These are phyloP conservation scores for Clonostachys sp. DNA, from an alignment of 2,329 filamentous ascomycete genomes.

Conservation along the genomic window DNA sequence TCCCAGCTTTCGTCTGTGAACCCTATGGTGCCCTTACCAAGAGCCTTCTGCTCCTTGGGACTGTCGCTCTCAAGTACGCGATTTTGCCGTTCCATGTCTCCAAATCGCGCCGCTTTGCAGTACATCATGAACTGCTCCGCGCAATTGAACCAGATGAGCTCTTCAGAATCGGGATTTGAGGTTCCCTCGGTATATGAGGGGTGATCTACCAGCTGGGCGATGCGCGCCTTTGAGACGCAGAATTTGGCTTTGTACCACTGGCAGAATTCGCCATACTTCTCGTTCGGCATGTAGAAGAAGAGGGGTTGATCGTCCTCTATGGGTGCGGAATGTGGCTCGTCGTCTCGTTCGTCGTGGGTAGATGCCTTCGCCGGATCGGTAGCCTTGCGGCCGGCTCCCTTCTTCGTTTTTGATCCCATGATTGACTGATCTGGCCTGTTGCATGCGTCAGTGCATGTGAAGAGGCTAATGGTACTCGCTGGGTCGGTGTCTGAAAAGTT, in stretches of 20 bases:
- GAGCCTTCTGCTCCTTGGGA: conserved; percentile 19
- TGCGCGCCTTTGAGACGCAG: conserved; percentile 15
- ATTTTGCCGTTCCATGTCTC: conserved; percentile 14
- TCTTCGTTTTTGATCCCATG: too few species aligned
- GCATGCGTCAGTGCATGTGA: too few species aligned
- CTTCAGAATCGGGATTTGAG: not conserved
- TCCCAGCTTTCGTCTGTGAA: conserved; percentile 21
- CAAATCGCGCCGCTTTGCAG: conserved; percentile 29
- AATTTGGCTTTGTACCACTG: conserved; percentile 25
- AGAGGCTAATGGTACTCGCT: too few species aligned
- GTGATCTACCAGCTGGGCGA: conserved; percentile 17
- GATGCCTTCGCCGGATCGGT: too few species aligned
- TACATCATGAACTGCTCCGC: conserved; percentile 37
- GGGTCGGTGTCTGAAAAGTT: too few species aligned
- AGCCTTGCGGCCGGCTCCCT: too few species aligned
- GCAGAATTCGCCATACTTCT: conserved; percentile 23
- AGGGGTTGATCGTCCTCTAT: conserved; percentile 3
- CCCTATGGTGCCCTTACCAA: conserved; percentile 15
- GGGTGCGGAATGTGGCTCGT: too few species aligned
- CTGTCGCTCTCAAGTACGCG: conserved; percentile 14
- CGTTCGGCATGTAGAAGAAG: conserved; percentile 24
- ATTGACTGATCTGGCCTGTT: too few species aligned
- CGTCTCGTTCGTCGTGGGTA: too few species aligned
- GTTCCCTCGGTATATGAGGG: too few species aligned
- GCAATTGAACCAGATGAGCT: conserved; percentile 16